Conservation (phyloP, 768 basidiomycete species). For the Pilatotrama ljubarskyi region DNA sequence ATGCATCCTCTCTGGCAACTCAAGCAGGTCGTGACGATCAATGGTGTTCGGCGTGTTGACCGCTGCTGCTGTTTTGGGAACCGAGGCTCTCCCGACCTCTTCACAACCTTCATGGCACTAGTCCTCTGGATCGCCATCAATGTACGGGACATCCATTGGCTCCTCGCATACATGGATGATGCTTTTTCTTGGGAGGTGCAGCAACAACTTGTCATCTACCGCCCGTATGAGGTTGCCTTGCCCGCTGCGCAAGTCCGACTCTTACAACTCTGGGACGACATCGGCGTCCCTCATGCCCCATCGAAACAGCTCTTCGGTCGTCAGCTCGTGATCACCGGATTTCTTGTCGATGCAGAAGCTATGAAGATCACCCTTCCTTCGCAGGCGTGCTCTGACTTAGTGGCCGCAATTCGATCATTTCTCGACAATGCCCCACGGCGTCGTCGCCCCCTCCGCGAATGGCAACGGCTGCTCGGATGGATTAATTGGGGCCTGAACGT, state of each 20-base stretch:
- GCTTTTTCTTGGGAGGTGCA: constrained; percentile 23
- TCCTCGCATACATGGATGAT: constrained; percentile 40
- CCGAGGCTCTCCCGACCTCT: constrained; percentile 29
- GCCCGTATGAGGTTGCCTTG: constrained; percentile 29
- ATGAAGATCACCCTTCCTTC: constrained; percentile 35
- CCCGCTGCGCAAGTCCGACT: constrained; percentile 37
- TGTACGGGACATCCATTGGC: constrained; percentile 15
- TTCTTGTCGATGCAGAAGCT: constrained; percentile 35
- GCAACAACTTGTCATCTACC: too few species aligned
- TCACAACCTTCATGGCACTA: constrained; percentile 29
- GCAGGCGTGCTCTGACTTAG: too few species aligned
- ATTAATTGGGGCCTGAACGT: too few species aligned
- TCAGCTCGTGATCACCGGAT: constrained; percentile 39
- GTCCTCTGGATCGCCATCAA: constrained; percentile 41
- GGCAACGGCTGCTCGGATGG: too few species aligned
- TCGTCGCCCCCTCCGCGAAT: too few species aligned
- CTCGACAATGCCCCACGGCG: too few species aligned
- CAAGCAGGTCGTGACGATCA: constrained; percentile 36
- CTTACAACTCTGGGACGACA: constrained; percentile 41
- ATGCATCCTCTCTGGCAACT: constrained; percentile 33
- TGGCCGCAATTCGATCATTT: too few species aligned
- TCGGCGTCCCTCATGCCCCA: constrained; percentile 41
- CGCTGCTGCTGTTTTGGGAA: constrained; percentile 37
- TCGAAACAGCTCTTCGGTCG: constrained; percentile 41
- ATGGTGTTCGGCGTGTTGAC: constrained; percentile 32